Evolutionary conservation across 805 yeast genomes (phyloP), one percentile per base, ranked within the genome.

Genomic region (Saturnispora besseyi): DNA sequence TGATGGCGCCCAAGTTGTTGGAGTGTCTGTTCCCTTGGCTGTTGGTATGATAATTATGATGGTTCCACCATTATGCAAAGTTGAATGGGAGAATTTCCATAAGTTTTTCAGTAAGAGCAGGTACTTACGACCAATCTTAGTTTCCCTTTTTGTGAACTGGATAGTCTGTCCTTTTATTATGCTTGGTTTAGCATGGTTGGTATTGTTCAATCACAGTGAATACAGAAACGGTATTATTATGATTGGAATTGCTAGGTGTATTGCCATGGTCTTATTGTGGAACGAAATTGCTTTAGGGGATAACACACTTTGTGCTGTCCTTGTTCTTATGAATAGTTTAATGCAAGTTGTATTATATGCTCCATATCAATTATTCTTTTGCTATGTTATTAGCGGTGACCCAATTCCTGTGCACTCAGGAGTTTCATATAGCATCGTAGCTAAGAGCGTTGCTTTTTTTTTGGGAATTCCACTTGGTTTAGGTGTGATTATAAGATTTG

Each of bases 191-290:
- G 74, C 79, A 0, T 78, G 83, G 84, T 56, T 73, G 41, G 67
- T 71, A 0, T 55, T 79, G 44, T 74, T 74, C 49, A 74, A 77
- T 50, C 57, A 69, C 45, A 63, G 63, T 7, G 83, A 76, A 49
- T 75, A 74, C 50, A 63, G 83, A 40, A 65, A 62, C 38, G 83
- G 83, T 1, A 68, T 79, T n/a, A 76, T 79, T 30, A 71, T 79
- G 75, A 75, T 79, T 43, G 84, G 84, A 1, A 50, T 76, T 33
- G 83, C 81, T 5, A 62, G 83, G 51, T 78, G 84, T 58, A 77
- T 78, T 54, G 84, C 83, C 22, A 78, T 79, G 83, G 84, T 78
- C 1, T 62, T 79, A 46, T 59, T 78, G 28, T 78, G 83, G 84
- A 78, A 74, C 57, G 71, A 74, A 30, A 64, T 79, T 15, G 78